These are phyloP conservation scores for Talaromyces sp. DNA, from an alignment of 2,329 filamentous ascomycete genomes.

Conservation along the genomic window DNA sequence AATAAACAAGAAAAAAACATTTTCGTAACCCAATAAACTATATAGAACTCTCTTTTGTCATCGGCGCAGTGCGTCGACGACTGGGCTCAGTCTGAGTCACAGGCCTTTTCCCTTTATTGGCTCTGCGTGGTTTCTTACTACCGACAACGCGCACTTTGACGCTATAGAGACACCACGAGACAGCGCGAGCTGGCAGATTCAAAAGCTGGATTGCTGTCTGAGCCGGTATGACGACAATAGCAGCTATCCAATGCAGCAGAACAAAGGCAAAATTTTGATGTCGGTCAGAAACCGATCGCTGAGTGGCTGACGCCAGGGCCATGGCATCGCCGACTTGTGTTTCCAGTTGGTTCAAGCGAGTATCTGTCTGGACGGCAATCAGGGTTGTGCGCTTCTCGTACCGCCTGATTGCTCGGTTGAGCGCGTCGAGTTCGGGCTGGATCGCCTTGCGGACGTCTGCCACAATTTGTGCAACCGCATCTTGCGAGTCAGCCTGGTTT, in stretches of 20 bases:
- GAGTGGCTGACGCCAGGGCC: constrained; percentile 70
- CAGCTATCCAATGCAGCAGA: constrained; percentile 32
- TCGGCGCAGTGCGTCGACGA: background rate
- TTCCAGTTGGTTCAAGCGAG: constrained; percentile 67
- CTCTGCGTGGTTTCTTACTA: background rate
- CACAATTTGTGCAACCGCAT: constrained; percentile 33
- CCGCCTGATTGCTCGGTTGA: constrained; percentile 80
- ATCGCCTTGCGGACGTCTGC: constrained; percentile 59
- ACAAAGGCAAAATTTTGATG: constrained; percentile 20
- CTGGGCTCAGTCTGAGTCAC: background rate
- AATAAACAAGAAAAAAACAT: background rate
- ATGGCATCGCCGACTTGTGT: constrained; percentile 69
- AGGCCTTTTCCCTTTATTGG: constrained; percentile 20
- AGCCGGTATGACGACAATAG: constrained; percentile 29
- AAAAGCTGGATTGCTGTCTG: constrained; percentile 25
- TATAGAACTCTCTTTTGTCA: background rate
- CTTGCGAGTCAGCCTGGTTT: background rate
- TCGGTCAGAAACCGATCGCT: constrained; percentile 22
- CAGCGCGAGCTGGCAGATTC: constrained; percentile 25
- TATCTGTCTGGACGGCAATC: constrained; percentile 69
- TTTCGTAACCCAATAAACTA: background rate
- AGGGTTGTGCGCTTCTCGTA: constrained; percentile 86
- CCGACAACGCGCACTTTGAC: constrained; percentile 4
- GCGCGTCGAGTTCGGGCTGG: constrained; percentile 77
- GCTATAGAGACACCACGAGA: constrained; percentile 15